Evolutionary conservation across 345 rosid species (phyloP).

Genomic region (Eucalyptus cloeziana): DNA sequence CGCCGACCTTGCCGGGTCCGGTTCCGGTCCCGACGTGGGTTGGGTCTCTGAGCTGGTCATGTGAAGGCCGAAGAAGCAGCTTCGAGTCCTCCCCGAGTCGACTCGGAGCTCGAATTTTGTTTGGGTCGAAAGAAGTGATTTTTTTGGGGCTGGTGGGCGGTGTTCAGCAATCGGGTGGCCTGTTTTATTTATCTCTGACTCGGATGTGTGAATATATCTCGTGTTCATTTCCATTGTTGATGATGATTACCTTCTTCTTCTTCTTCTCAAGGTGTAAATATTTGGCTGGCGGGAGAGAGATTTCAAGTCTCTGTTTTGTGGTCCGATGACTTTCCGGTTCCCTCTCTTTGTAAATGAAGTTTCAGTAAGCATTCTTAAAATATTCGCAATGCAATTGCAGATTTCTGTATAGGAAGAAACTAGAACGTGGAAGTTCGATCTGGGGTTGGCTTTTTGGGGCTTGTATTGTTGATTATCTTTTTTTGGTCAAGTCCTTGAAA

Average conservation of each 20-base stretch:
- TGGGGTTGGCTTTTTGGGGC: neutral
- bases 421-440: neutral
- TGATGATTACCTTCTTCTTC: neutral
- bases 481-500: neutral
- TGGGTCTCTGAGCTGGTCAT: constrained; percentile 75
- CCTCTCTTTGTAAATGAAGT: neutral
- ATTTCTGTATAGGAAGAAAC: neutral
- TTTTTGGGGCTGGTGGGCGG: neutral
- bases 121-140: neutral
- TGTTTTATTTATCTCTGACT: neutral
- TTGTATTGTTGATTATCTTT: neutral
- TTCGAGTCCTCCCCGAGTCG: neutral
- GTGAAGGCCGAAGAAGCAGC: neutral
- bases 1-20: constrained; percentile 1
- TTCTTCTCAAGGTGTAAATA: neutral
- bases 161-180: neutral
- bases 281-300: neutral
- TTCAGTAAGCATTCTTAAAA: neutral
- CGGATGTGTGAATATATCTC: neutral
- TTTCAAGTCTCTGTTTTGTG: neutral
- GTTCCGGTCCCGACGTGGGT: constrained; percentile 42
- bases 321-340: neutral
- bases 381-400: neutral
- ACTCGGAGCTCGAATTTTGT: neutral
- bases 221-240: neutral